These are phyloP conservation scores for Daldinia grandis DNA, from an alignment of 495 filamentous ascomycete genomes.

Conservation along the genomic window DNA sequence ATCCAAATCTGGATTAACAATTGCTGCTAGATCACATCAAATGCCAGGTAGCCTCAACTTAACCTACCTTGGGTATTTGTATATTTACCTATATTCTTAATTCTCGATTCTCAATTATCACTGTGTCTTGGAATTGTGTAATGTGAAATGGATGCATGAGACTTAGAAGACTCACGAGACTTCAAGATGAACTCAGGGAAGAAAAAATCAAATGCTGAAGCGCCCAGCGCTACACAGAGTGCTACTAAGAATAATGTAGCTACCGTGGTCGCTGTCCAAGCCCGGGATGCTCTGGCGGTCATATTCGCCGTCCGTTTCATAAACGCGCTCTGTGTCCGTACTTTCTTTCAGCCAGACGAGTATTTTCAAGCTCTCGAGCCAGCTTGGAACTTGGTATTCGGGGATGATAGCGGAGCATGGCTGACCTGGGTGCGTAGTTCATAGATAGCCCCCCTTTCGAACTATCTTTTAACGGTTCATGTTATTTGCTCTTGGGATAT, in stretches of 20 bases:
- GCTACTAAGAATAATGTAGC: conserved; percentile 14
- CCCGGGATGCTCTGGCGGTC: conserved; percentile 63
- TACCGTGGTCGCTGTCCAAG: conserved; percentile 41
- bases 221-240: conserved; percentile 13
- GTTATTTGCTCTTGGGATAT: background rate
- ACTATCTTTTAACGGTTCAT: background rate
- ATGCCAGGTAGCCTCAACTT: conserved; percentile 39
- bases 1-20: conserved; percentile 34
- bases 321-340: conserved; percentile 83
- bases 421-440: conserved; percentile 84
- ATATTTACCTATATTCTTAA: background rate
- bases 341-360: conserved; percentile 99
- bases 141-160: conserved; percentile 20
- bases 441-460: background rate
- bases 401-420: conserved; percentile 79
- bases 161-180: background rate
- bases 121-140: background rate
- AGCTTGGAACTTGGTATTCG: conserved; percentile 91
- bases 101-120: background rate
- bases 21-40: conserved; percentile 9
- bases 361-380: conserved; percentile 97
- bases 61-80: conserved; percentile 22
- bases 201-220: conserved; percentile 18
- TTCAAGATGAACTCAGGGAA: conserved; percentile 39
- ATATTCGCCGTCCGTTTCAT: conserved; percentile 80